Evolutionary conservation across 192 early-diverging fungal species (phyloP), one percentile per base, ranked within the genome.

Genomic region (Coemansia sp.): DNA sequence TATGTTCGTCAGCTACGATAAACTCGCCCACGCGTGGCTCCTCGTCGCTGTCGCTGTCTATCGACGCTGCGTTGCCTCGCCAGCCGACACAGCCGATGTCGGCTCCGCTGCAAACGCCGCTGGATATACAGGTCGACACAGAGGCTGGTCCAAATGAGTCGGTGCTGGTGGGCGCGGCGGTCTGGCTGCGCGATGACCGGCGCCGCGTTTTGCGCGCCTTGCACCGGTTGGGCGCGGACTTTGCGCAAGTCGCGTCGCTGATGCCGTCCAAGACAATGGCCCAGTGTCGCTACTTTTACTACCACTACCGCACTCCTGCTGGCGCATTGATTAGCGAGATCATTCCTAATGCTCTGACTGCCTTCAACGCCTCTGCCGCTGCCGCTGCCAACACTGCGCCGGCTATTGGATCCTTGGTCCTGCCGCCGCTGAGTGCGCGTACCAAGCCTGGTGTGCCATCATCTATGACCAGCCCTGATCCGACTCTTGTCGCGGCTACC

Each of bases 281-380:
- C 32, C 90, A 95, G 70, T 94, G 93, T 64, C 84, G 87, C 40
- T 91, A 92, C 53, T 93, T 91, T 69, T 94, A 89, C 68, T 85
- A 89, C 72, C 88, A 91, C 62, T 90, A 91, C 72, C 89, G 89
- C 37, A 89, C 90, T 2, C 78, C 78, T 13, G 53, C 46, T 1
- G 78, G 78, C 8, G 33, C 35, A 13, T 32, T 76, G 64, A 42
- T 81, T 6, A 76, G 78, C 55, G 73, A 75, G 50, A 49, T 67
- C 11, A 67, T 76, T 19, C 52, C 68, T 6, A 63, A 47, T 43
- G 33, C 59, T 19, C 38, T 63, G 52, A 35, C 64, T n/a, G 60
- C 53, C 1, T 53, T 23, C 1, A 43, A 26, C 28, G 62, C 55
- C 16, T 17, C 55, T 58, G 39, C 13, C 62, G 64, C 64, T 23